phyloP scores from a whole-genome alignment of 2,329 filamentous ascomycete species.

The Trichothecium roseum region DNA sequence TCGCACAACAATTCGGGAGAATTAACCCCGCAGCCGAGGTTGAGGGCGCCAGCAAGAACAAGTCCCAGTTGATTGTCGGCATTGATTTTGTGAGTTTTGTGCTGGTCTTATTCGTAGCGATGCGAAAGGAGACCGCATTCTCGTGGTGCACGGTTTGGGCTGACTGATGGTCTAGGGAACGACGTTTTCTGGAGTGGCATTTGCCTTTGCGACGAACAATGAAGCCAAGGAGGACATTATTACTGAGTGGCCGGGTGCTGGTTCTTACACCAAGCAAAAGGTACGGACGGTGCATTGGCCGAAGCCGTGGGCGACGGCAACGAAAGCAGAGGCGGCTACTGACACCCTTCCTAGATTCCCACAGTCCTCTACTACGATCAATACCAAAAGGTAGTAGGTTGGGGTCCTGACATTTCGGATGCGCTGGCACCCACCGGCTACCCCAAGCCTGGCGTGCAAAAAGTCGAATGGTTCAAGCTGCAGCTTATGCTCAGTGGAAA shows the following conservation, averaged over 20 bases:
- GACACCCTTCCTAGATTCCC: conserved; percentile 57
- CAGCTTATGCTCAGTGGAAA: conserved; percentile 98
- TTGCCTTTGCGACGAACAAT: conserved; percentile 93
- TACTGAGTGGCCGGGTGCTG: conserved; percentile 95
- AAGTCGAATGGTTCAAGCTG: conserved; percentile 99
- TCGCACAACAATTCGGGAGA: conserved; percentile 31
- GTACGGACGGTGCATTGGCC: conserved; percentile 34
- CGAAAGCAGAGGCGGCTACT: conserved; percentile 8
- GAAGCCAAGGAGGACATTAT: conserved; percentile 98
- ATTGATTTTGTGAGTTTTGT: conserved; percentile 79
- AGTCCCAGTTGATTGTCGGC: conserved; percentile 94
- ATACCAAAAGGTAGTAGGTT: conserved; percentile 98
- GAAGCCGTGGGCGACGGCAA: not conserved
- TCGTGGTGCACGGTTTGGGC: not conserved
- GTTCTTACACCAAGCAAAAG: conserved; percentile 98
- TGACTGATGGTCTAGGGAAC: conserved; percentile 56
- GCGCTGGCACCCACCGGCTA: conserved; percentile 94
- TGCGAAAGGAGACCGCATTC: too few relatives aligned
- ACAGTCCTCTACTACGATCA: conserved; percentile 99
- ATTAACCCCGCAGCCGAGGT: conserved; percentile 57
- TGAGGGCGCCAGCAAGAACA: conserved; percentile 79
- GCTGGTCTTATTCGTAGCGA: not conserved
- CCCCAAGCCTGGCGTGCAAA: conserved; percentile 94
- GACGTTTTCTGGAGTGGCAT: conserved; percentile 95
- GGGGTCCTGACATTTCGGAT: conserved; percentile 96